Evolutionary conservation across 192 early-diverging fungal species (phyloP).

Genomic region (Martensiomyces pterosporus): DNA sequence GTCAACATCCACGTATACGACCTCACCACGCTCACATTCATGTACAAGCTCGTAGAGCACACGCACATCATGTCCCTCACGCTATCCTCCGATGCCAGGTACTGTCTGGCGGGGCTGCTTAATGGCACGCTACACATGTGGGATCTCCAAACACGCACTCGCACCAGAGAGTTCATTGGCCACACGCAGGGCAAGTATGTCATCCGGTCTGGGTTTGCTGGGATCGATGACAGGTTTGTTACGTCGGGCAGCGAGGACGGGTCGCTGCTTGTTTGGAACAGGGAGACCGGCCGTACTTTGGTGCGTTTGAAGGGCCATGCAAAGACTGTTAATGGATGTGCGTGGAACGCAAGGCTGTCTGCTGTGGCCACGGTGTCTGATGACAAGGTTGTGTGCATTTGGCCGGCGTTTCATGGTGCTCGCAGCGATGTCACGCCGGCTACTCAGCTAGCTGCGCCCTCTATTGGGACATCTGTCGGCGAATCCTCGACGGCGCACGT

Average conservation of each 20-base stretch:
- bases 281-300: conserved; percentile 29
- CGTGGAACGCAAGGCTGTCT: conserved; percentile 28
- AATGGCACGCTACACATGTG: conserved; percentile 83
- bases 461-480: not conserved
- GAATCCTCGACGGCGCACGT: not conserved
- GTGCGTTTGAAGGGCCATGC: conserved; percentile 36
- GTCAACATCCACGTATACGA: conserved; percentile 40
- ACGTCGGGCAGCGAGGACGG: conserved; percentile 87
- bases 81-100: conserved; percentile 58
- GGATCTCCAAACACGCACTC: conserved; percentile 63
- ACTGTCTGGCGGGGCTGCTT: conserved; percentile 47
- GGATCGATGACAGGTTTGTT: conserved; percentile 75
- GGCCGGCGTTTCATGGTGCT: conserved; percentile 44
- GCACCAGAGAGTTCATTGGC: conserved; percentile 76
- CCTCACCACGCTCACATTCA: conserved; percentile 42
- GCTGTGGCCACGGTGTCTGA: conserved; percentile 44
- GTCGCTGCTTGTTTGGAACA: conserved; percentile 42
- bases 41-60: conserved; percentile 38
- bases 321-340: conserved; percentile 36
- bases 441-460: not conserved
- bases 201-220: conserved; percentile 90
- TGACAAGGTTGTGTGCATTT: conserved; percentile 45
- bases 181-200: conserved; percentile 76
- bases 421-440: conserved; percentile 14
- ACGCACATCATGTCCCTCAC: conserved; percentile 61